These are phyloP conservation scores for Tetratostichococcus sp. DNA, from an alignment of 139 green algal genomes.

Conservation along the genomic window DNA sequence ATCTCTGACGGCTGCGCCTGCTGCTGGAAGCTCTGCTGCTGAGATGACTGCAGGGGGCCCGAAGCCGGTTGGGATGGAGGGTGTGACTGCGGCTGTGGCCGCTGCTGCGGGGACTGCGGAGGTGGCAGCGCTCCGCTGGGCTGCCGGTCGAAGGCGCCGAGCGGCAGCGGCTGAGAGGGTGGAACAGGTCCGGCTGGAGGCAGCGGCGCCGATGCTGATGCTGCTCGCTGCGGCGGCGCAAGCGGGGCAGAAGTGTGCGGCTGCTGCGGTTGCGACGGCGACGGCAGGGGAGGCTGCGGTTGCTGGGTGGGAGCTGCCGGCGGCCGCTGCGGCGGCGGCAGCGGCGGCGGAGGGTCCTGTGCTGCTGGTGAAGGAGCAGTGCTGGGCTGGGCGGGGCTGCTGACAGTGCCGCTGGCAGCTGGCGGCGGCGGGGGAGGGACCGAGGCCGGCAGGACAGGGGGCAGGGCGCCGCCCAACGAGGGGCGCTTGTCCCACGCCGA, in stretches of 20 bases:
- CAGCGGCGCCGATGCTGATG: background rate
- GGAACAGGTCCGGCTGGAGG: background rate
- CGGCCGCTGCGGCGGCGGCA: background rate
- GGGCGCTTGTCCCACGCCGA: background rate
- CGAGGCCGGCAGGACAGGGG: background rate
- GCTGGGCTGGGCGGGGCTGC: too few species aligned
- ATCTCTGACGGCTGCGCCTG: background rate
- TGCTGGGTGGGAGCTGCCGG: background rate
- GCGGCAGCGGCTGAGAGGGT: background rate
- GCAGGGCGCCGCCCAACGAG: background rate
- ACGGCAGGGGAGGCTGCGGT: slow-evolving; percentile 14
- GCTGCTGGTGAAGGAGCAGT: too few species aligned
- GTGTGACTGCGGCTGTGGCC: too few species aligned
- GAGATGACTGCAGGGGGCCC: too few species aligned
- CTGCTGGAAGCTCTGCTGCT: too few species aligned
- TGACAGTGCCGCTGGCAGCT: too few species aligned
- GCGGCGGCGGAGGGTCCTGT: too few species aligned
- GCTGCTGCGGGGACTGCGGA: background rate
- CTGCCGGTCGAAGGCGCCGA: background rate
- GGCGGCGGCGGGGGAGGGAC: slow-evolving; percentile 2
- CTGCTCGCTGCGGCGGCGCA: background rate
- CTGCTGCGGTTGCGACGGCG: slow-evolving; percentile 2
- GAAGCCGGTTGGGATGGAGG: too few species aligned
- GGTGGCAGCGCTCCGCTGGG: background rate
- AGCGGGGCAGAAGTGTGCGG: too few species aligned